Base-by-base conservation (phyloP, 306 rosid genomes). In the Crotalaria pallida region DNA sequence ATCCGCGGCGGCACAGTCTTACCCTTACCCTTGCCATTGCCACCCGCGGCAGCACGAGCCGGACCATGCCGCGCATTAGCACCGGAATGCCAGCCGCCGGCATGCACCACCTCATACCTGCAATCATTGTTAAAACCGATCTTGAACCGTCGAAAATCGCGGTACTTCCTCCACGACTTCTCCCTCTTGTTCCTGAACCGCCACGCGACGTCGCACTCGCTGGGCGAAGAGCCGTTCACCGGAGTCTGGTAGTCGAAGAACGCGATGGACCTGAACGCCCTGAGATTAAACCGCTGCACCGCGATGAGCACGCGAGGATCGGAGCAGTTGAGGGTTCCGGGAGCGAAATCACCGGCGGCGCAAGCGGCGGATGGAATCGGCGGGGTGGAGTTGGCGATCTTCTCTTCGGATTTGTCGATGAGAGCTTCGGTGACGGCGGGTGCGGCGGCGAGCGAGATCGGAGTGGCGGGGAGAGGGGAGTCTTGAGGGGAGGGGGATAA, bases 141-240 rank as follows among this genome's bases (percentile, higher is more conserved):
- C 80, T 4, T 80, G 45, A 91, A 94, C 55, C 99, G 82, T 45
- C 99, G 85, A 34, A 95, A 95, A 67, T 95, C 99, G 59, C 99
- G 89, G 18, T 95, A 95, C 88, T 84, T 95, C 29, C 99, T 83
- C 99, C 99, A 91, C 0, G 97, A 91, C 61, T 88, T 89, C 80
- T 95, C 99, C 77, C 84, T 86, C 77, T 84, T 95, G 74, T 91
- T 95, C 31, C 99, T 80, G 69, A 95, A 95, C 69, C 88, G 79
- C 99, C 99, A 95, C 8, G 88, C 53, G 34, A 86, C 96, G 56
- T 95, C 99, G 21, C 99, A 95, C 66, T 95, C 99, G 19, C 80
- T 86, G n/a, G 83, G 55, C 16, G 65, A 76, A 3, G 97, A 79
- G 36, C 97, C 97, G 41, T 85, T 88, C 2, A 95, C 92, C 1